Conservation (phyloP, 2,329 filamentous ascomycete species). For the Aspergillus pseudotamarii region DNA sequence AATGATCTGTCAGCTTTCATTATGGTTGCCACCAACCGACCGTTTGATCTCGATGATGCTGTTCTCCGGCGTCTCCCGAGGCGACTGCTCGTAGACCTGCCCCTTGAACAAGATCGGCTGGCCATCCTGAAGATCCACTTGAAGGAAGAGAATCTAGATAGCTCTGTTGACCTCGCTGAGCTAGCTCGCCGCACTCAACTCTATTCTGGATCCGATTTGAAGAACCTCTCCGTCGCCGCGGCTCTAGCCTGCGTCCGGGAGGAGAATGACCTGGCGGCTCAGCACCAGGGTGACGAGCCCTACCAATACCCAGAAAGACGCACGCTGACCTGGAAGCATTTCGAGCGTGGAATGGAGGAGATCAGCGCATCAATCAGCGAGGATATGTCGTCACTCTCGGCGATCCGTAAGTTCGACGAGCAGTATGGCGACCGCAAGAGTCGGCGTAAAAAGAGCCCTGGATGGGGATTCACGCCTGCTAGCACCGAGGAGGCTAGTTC, state of each 20-base stretch:
- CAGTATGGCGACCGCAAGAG: slow-evolving; percentile 83
- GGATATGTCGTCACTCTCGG: slow-evolving; percentile 83
- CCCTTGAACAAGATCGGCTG: slow-evolving; percentile 47
- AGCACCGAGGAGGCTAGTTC: slow-evolving; percentile 32
- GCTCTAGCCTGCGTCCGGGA: slow-evolving; percentile 53
- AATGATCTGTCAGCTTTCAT: slow-evolving; percentile 84
- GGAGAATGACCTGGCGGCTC: slow-evolving; percentile 45
- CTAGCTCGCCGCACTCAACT: slow-evolving; percentile 50
- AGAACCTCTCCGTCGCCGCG: slow-evolving; percentile 55
- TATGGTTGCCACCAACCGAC: slow-evolving; percentile 96
- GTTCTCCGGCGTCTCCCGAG: slow-evolving; percentile 54
- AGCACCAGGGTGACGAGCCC: slow-evolving; percentile 39
- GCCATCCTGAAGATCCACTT: slow-evolving; percentile 55
- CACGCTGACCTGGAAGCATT: slow-evolving; percentile 69
- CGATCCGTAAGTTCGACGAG: slow-evolving; percentile 93
- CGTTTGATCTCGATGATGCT: slow-evolving; percentile 81
- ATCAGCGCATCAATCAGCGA: slow-evolving; percentile 92
- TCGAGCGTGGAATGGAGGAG: slow-evolving; percentile 81
- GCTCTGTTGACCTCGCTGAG: slow-evolving; percentile 44
- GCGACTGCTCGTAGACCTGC: slow-evolving; percentile 53
- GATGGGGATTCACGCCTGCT: slow-evolving; percentile 54
- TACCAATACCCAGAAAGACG: slow-evolving; percentile 71
- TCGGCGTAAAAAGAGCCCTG: slow-evolving; percentile 61
- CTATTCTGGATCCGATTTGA: slow-evolving; percentile 57
- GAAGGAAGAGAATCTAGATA: slow-evolving; percentile 48